phyloP scores from a whole-genome alignment of 1,139 yeast species.

The Blastobotrys apis region DNA sequence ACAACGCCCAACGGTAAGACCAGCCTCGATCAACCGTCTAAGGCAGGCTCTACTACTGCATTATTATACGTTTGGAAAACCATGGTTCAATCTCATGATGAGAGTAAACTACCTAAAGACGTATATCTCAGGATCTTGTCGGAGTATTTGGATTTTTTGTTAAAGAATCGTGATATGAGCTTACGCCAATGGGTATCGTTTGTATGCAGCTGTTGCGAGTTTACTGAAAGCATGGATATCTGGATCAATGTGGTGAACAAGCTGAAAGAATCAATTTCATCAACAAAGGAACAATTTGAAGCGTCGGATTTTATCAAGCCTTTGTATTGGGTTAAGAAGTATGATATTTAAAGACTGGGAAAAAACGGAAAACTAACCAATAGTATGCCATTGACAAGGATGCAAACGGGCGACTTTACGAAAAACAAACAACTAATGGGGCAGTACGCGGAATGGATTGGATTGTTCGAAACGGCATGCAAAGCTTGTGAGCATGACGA shows the following conservation, averaged over 20 bases:
- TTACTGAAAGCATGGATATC: too few relatives aligned
- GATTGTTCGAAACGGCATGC: background rate
- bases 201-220: too few relatives aligned
- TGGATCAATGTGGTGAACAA: background rate
- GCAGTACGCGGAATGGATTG: background rate
- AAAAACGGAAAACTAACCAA: too few relatives aligned
- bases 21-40: background rate
- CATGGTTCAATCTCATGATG: slow-evolving; percentile 2
- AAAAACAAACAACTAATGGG: too few relatives aligned
- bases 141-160: background rate
- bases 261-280: too few relatives aligned
- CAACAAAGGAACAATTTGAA: background rate
- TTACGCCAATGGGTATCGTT: background rate
- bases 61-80: slow-evolving; percentile 3
- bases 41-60: background rate
- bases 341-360: background rate
- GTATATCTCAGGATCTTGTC: background rate
- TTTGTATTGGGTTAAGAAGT: background rate
- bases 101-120: too few relatives aligned
- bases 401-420: too few relatives aligned
- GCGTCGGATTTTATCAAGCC: background rate
- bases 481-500: background rate
- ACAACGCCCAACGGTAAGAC: background rate
- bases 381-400: background rate
- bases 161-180: background rate